A percentile compares a stretch with the other conserved stretches of the same genome.
Conservation (phyloP, 805 yeast genomes). For the Kluyveromyces aestuarii region DNA sequence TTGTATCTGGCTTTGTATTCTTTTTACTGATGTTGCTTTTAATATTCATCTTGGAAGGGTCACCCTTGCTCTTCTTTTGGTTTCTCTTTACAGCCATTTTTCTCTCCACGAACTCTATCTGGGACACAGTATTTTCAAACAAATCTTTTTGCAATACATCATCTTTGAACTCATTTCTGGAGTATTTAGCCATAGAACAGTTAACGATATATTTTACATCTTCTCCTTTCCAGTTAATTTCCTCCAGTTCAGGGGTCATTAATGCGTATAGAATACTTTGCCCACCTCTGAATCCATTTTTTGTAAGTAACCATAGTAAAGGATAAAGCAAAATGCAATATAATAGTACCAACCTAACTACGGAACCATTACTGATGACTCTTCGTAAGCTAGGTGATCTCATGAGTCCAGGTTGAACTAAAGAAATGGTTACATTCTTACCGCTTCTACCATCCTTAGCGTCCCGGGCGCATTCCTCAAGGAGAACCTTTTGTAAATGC, state of each 20-base stretch:
- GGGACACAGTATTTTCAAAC: slow-evolving; percentile 50
- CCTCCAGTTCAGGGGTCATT: slow-evolving; percentile 60
- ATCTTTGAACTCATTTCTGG: slow-evolving; percentile 58
- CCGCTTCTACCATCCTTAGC: slow-evolving; percentile 28
- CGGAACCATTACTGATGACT: slow-evolving; percentile 64
- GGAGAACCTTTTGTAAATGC: slow-evolving; percentile 64
- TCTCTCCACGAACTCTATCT: slow-evolving; percentile 57
- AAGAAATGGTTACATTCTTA: slow-evolving; percentile 56
- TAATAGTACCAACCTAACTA: slow-evolving; percentile 55
- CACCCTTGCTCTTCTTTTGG: slow-evolving; percentile 9
- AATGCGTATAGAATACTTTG: slow-evolving; percentile 66
- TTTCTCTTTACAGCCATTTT: slow-evolving; percentile 62
- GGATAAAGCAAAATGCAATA: slow-evolving; percentile 58
- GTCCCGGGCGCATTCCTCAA: slow-evolving; percentile 55
- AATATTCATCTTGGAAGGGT: neutral
- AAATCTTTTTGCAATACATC: slow-evolving; percentile 49
- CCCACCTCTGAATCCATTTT: slow-evolving; percentile 68
- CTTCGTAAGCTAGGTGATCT: slow-evolving; percentile 81
- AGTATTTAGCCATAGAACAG: slow-evolving; percentile 46
- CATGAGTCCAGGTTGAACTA: slow-evolving; percentile 90
- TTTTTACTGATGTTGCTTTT: slow-evolving; percentile 1
- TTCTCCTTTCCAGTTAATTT: slow-evolving; percentile 50
- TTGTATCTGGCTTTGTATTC: slow-evolving; percentile 1
- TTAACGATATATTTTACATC: slow-evolving; percentile 50
- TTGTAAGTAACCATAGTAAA: slow-evolving; percentile 70